Base-by-base conservation (phyloP, 768 basidiomycete species). In the Fibroporia radiculosa region DNA sequence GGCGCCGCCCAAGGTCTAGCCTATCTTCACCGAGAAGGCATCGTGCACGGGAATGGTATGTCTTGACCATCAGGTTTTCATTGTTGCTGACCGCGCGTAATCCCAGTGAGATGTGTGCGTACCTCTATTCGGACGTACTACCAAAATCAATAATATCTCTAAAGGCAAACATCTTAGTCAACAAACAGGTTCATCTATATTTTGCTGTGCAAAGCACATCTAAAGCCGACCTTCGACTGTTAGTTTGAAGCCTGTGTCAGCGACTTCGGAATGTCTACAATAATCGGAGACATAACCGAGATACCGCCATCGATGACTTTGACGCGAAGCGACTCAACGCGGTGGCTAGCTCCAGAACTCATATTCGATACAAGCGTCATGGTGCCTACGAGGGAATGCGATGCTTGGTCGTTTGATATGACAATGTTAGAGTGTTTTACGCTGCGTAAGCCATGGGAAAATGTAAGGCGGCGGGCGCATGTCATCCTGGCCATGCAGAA, bases 261-360 rank as follows among this genome's bases (percentile, higher is more conserved):
- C 48, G 80, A 82, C 51, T 82, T 82, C 55, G 78, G 78, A 34
- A 73, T 81, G 63, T 74, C 80, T n/a, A 78, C 76, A 54, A 64
- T 80, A 22, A 69, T 82, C 28, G 73, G 73, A 48, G 77, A 79
- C 35, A 68, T 80, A 20, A 72, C 75, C 1, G 77, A 75, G 46
- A 71, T 59, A 47, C 55, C 64, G 20, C 66, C 68, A 27, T 70
- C 73, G 23, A 55, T 62, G 16, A 71, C 70, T 3, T 59, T 80
- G 42, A 74, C 75, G 1, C 53, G 40, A 25, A 66, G 67, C 4
- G 68, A 69, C 7, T 71, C 71, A 45, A 66, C 74, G 27, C 70
- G 80, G 8, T 82, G 79, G 78, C 65, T 77, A 24, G 76, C 80
- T 6, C 80, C 80, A 1, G 79, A 81, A 53, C 61, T 80, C 40